phyloP scores from a whole-genome alignment of 306 rosid genomes.

The Casuarina glauca region DNA sequence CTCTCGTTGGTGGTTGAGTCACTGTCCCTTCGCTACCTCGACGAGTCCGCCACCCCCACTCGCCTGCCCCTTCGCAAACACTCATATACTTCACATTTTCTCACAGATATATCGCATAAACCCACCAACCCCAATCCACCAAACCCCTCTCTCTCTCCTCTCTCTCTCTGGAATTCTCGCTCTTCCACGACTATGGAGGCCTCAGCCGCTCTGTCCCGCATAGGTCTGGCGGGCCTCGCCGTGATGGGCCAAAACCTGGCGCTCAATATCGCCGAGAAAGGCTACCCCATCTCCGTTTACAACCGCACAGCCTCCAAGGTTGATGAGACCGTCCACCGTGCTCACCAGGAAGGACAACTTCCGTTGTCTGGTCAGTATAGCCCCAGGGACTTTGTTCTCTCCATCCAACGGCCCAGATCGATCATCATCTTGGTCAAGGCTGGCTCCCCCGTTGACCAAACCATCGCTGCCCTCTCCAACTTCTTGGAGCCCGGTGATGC shows the following conservation, averaged over 20 bases:
- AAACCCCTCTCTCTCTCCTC: not conserved
- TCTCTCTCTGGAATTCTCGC: not conserved
- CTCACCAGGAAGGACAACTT: slow-evolving; percentile 63
- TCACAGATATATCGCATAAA: not conserved
- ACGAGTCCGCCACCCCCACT: slow-evolving; percentile 68
- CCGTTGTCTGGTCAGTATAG: slow-evolving; percentile 68
- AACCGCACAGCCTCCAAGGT: slow-evolving; percentile 85
- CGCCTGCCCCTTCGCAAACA: not conserved
- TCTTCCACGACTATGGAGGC: slow-evolving; percentile 50
- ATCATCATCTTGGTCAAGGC: slow-evolving; percentile 95
- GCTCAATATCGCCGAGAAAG: slow-evolving; percentile 92
- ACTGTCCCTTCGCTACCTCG: slow-evolving; percentile 72
- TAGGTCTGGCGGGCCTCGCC: slow-evolving; percentile 89
- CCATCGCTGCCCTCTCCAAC: slow-evolving; percentile 69
- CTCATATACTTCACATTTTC: not conserved
- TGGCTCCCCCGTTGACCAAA: slow-evolving; percentile 86
- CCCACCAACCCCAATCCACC: slow-evolving; percentile 9
- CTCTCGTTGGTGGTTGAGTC: slow-evolving; percentile 38
- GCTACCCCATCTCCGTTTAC: slow-evolving; percentile 96
- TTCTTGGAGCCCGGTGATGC: slow-evolving; percentile 82
- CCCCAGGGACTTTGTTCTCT: slow-evolving; percentile 81
- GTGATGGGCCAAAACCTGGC: slow-evolving; percentile 99
- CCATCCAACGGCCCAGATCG: slow-evolving; percentile 84
- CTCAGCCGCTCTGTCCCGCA: slow-evolving; percentile 66
- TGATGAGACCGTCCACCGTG: slow-evolving; percentile 84